Percentiles rank a stretch among this genome's conserved stretches.
phyloP scores from a whole-genome alignment of 805 yeast genomes.

The Candida gorgasii region DNA sequence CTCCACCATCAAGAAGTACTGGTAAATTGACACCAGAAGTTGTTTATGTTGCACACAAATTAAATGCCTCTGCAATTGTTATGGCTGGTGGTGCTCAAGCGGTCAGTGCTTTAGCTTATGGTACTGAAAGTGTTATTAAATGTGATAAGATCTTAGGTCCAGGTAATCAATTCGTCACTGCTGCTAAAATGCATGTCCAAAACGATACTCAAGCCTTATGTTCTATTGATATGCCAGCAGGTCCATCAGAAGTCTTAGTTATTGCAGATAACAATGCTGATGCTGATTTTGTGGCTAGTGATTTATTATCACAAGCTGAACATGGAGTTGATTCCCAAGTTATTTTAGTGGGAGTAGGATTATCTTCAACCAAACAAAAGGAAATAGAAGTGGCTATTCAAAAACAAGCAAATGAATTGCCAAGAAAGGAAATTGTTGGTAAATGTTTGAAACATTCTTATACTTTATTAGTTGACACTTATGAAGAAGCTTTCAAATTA shows the following conservation, averaged over 20 bases:
- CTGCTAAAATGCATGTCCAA: conserved; percentile 97
- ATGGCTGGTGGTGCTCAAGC: conserved; percentile 99
- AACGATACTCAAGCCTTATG: conserved; percentile 94
- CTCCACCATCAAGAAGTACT: conserved; percentile 88
- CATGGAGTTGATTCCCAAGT: conserved; percentile 99
- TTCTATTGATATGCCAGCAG: conserved; percentile 99
- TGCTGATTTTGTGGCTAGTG: conserved; percentile 96
- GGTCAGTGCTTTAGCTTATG: conserved; percentile 97
- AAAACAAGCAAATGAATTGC: conserved; percentile 77
- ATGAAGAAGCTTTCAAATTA: conserved; percentile 81
- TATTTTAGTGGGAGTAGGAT: conserved; percentile 77
- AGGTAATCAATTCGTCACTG: conserved; percentile 98
- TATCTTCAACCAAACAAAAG: conserved; percentile 58
- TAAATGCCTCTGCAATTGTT: conserved; percentile 87
- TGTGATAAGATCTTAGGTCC: conserved; percentile 98
- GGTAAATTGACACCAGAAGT: conserved; percentile 96
- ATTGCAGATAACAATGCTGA: conserved; percentile 86
- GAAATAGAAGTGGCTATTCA: conserved; percentile 82
- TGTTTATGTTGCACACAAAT: conserved; percentile 93
- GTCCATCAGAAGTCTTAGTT: conserved; percentile 98
- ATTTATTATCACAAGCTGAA: conserved; percentile 95
- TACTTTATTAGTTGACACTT: conserved; percentile 64
- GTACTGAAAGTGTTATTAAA: conserved; percentile 88
- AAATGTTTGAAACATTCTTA: conserved; percentile 91
- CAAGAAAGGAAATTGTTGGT: conserved; percentile 91